Base-by-base conservation (phyloP, 805 yeast species). In the Ogataea nitratoaversa region DNA sequence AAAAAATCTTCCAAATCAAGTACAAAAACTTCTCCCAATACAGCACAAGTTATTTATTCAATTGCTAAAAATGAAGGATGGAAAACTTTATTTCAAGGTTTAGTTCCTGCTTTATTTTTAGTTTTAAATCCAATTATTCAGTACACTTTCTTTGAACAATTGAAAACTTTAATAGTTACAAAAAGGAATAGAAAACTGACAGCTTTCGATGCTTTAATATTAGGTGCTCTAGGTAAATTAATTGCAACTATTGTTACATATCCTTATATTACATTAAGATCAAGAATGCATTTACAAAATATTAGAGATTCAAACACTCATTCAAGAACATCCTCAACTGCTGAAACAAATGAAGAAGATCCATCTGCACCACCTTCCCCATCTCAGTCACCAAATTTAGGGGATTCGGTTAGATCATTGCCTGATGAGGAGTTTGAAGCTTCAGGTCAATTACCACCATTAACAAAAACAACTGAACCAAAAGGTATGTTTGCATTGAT, bases 121-220 rank as follows among this genome's bases (percentile, higher is more conserved):
- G 96, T 90, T 37, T 54, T 81, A 47, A 90, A 90, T 62, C 97
- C 98, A 30, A 83, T 90, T 44, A 81, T 90, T 49, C 96, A 90
- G 63, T 90, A 89, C 68, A 86, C 96, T 36, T 77, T 88, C 34
- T 90, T 84, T 61, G 98, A 90, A 65, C 95, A 89, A 63, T 62
- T 86, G 53, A 82, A 83, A 57, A 86, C 84, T 50, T 51, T 72
- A 16, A 70, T 89, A 14, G 69, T 79, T 39, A 77, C 72, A 42
- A 68, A 65, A 30, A 58, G 53, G 20, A 73, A 78, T 32, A 77
- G 80, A 38, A 64, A 68, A n/a, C 65, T 84, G 44, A 75, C 84
- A 5, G 78, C 96, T 3, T 50, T 72, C 24, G 88, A 88, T 63
- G 95, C 95, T 4, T 85, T 90, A 55, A 63, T 84, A 47, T 70